Evolutionary conservation across 768 basidiomycete species (phyloP), one percentile per base, ranked within the genome.

Genomic region (Boletus pseudopeckii): DNA sequence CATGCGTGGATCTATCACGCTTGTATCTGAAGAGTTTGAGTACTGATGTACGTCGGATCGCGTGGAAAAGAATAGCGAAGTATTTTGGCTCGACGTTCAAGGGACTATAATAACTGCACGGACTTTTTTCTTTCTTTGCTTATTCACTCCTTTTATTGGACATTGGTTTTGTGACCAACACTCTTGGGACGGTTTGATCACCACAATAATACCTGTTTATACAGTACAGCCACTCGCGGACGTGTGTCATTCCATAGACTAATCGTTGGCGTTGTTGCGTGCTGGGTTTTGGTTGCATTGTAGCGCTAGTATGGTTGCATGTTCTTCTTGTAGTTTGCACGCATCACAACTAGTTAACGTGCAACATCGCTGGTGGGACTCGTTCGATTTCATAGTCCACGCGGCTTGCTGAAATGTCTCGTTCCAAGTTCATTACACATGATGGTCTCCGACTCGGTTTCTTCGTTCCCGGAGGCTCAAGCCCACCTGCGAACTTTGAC

Each of bases 21-120:
- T 88, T 48, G 75, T 86, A 30, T 82, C 82, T 2, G 87, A 89
- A 62, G 84, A 89, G 57, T 87, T 85, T 62, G 80, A 80, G 52
- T 82, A 79, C 59, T 88, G 66, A 78, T 17, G 13, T 7, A 24
- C 24, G 8, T 33, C 14, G 13, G 11, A 11, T 28, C 15, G 30
- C 5, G 13, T 20, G 26, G 6, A 14, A 32, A 20, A 5, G 6
- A 13, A 8, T 7, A 9, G 28, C 28, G 8, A 32, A 32, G 30
- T 32, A 32, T 10, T 20, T 18, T 26, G 10, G 14, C 45, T 45
- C 18, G 14, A 15, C 11, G 7, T 46, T 49, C 13, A 20, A 14
- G 51, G 6, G 4, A 22, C 3, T 11, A 13, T 24, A 20, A 13
- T 24, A 22, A 22, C 40, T 13, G 22, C 13, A 32, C 10, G 22